Evolutionary conservation across 495 filamentous ascomycete species (phyloP).

Genomic region (Echria macrotheca): DNA sequence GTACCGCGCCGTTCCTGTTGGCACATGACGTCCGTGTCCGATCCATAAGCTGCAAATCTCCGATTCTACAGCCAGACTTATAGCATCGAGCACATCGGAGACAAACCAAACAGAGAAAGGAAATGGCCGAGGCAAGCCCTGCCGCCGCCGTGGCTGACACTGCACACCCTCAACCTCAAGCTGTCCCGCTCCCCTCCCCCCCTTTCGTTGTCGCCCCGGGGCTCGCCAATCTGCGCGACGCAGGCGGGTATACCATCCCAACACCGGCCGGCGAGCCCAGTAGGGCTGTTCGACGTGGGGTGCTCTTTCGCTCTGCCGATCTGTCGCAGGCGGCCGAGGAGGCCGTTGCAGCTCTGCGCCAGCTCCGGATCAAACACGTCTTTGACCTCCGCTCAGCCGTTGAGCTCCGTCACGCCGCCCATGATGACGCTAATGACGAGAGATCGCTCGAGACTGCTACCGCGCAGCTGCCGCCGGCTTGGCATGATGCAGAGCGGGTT

Average conservation of each 20-base stretch:
- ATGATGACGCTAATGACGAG: too few species aligned
- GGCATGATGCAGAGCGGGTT: conserved; percentile 45
- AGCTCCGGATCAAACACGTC: conserved; percentile 53
- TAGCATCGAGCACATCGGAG: too few species aligned
- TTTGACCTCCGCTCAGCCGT: conserved; percentile 59
- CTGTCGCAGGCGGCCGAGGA: conserved; percentile 46
- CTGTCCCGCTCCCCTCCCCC: conserved; percentile 37
- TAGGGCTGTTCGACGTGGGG: conserved; percentile 34
- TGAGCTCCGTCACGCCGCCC: too few species aligned
- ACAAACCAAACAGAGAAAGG: too few species aligned
- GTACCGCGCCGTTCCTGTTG: too few species aligned
- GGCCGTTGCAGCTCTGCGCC: conserved; percentile 46
- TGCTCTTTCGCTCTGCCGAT: conserved; percentile 56
- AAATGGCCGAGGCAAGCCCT: too few species aligned
- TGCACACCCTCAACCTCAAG: too few species aligned
- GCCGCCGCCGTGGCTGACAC: too few species aligned
- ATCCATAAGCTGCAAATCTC: too few species aligned
- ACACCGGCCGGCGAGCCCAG: conserved; percentile 17
- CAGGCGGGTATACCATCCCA: conserved; percentile 48
- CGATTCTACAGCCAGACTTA: too few species aligned
- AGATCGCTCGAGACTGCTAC: conserved; percentile 22
- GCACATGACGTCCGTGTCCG: too few species aligned
- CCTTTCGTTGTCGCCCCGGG: conserved; percentile 51
- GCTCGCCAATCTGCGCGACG: conserved; percentile 55
- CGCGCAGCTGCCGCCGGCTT: conserved; percentile 23